Percentiles rank a stretch among this genome's conserved stretches.
These are phyloP conservation scores for Gossypium gossypioides DNA, from an alignment of 441 rosid species.

Conservation along the genomic window DNA sequence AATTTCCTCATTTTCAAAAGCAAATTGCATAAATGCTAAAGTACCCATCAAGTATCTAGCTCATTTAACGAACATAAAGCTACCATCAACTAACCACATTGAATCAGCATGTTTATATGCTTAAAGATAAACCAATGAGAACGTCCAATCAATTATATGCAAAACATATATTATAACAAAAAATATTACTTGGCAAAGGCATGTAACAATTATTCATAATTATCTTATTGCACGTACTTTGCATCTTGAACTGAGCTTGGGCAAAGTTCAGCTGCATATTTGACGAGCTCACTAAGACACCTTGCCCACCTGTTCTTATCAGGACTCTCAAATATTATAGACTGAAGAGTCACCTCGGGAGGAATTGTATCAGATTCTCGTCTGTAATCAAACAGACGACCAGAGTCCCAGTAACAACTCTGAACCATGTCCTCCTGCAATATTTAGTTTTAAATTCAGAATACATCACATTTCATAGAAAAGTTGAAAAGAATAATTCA, in stretches of 20 bases:
- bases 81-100: neutral
- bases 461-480: slow-evolving; percentile 14
- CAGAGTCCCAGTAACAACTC: slow-evolving; percentile 93
- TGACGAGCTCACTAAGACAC: slow-evolving; percentile 91
- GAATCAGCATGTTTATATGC: neutral
- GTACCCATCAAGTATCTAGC: neutral
- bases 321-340: slow-evolving; percentile 91
- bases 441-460: slow-evolving; percentile 14
- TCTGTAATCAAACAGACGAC: slow-evolving; percentile 87
- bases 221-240: slow-evolving; percentile 48
- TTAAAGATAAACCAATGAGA: neutral
- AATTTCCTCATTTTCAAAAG: neutral
- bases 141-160: neutral
- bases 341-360: slow-evolving; percentile 88
- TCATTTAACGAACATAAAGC: neutral
- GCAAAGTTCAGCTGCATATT: slow-evolving; percentile 93
- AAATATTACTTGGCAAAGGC: neutral
- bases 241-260: slow-evolving; percentile 91
- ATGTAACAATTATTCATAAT: slow-evolving; percentile 9
- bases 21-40: neutral
- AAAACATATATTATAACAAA: neutral
- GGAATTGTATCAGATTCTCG: slow-evolving; percentile 90
- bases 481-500: slow-evolving; percentile 11
- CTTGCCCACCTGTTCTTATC: slow-evolving; percentile 98
- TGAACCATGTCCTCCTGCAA: slow-evolving; percentile 96